Base-by-base conservation (phyloP, 805 yeast species). In the Komagataella phaffii region DNA sequence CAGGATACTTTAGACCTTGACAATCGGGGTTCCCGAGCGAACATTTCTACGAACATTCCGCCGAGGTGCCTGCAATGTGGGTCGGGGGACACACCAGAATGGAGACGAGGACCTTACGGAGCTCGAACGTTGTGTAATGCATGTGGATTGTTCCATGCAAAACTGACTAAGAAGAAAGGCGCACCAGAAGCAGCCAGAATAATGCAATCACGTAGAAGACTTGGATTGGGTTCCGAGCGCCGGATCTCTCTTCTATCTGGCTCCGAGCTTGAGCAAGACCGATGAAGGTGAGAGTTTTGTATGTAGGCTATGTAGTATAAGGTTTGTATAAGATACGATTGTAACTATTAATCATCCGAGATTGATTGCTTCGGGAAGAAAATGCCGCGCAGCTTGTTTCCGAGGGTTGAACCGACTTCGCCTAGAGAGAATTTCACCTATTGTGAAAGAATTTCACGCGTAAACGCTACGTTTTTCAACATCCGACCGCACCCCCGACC, bases 81-180 rank as follows among this genome's bases (percentile, higher is more conserved):
- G 0, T 78, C 83, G 2, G 72, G 72, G 24, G 80, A 79, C 48
- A 86, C 96, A 0, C 96, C 96, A 0, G 96, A 90, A 64, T 89
- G 97, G 97, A 74, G 97, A 61, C 73, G 84, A 54, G 97, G 96
- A 0, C 96, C 96, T 1, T 76, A 78, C 53, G 95, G 96, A 0
- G 79, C 82, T 3, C 75, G 88, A 58, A 85, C 91, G 0, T 70
- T 89, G 53, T 89, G 97, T 66, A 89, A 89, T 64, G 96, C 97
- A 0, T 90, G 97, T 68, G 97, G 97, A 0, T 69, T 90, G 49
- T 85, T 81, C 59, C 83, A 76, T 60, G 73, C 84, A 14, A 85
- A 85, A 59, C 61, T 85, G 52, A 67, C 73, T 3, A 81, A 73
- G 56, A 75, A 70, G 54, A 63, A 69, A 54, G 81, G 81, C 1